Evolutionary conservation across 805 yeast species (phyloP), one percentile per base, ranked within the genome.

Genomic region (Zygosaccharomyces siamensis): DNA sequence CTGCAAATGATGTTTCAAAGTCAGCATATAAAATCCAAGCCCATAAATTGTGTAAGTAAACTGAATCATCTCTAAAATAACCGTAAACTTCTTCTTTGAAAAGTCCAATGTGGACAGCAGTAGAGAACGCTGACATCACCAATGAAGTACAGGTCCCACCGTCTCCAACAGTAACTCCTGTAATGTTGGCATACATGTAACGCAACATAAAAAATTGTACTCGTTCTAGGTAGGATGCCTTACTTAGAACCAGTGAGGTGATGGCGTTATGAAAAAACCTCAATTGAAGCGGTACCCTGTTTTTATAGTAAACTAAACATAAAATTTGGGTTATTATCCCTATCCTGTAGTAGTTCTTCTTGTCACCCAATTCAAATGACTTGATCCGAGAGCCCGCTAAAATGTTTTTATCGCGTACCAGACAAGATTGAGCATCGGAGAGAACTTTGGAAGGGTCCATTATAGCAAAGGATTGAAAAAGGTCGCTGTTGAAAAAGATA

Each of bases 301-400:
- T 40, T 16, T 36, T 47, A 33, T 38, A 42, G 11, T 35, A 43
- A 7, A 43, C 38, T 5, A 54, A 10, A 20, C 45, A 42, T 44
- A 54, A 7, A 18, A 54, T 54, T 31, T 44, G 48, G 3, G 55
- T 51, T 32, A 54, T 47, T 16, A 54, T 39, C 6, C 53, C 57
- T 27, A 54, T 45, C 14, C 42, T 43, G 39, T 45, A 54, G 40
- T 47, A 54, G 20, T 54, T 54, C 26, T 54, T 47, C 44, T 51
- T 54, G 39, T 27, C 37, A 16, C 44, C 44, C 1, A 53, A 47
- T 14, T 28, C 37, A 10, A 54, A 30, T 5, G 48, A 37, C 31
- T 14, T 39, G 6, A 54, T 45, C 28, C 32, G 38, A n/a, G 54
- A 46, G 11, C 28, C 28, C 8, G 28, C 8, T 26, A 10, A 26